Evolutionary conservation across 1,284 basidiomycete species (phyloP).

Genomic region (Ganoderma meredithae): DNA sequence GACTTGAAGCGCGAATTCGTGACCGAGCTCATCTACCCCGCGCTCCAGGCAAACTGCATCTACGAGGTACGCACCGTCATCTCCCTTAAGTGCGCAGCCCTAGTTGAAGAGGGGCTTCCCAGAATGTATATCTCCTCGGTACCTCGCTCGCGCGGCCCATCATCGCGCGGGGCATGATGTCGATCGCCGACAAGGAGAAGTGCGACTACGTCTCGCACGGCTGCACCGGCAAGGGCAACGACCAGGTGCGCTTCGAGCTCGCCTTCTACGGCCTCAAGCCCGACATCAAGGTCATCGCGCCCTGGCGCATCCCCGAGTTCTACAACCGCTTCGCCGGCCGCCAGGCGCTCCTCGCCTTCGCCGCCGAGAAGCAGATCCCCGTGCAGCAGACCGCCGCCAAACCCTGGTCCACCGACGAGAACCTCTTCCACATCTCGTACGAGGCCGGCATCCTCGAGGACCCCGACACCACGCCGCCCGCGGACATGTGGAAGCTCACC

Average conservation of each 20-base stretch:
- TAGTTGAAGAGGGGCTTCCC: not conserved
- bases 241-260: slow-evolving; percentile 99
- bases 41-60: slow-evolving; percentile 98
- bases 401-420: slow-evolving; percentile 99
- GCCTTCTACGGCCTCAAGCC: slow-evolving; percentile 99
- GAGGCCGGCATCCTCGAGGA: slow-evolving; percentile 99
- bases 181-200: slow-evolving; percentile 87
- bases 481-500: slow-evolving; percentile 99
- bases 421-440: slow-evolving; percentile 99
- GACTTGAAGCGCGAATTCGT: slow-evolving; percentile 97
- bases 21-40: slow-evolving; percentile 96
- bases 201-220: slow-evolving; percentile 99
- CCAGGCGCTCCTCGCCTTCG: slow-evolving; percentile 91
- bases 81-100: not conserved
- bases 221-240: slow-evolving; percentile 99
- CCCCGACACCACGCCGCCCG: slow-evolving; percentile 92
- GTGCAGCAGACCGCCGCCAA: slow-evolving; percentile 96
- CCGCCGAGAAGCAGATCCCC: slow-evolving; percentile 89
- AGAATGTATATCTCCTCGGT: slow-evolving; percentile 90
- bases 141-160: slow-evolving; percentile 50
- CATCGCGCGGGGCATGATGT: slow-evolving; percentile 99
- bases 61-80: slow-evolving; percentile 76
- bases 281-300: slow-evolving; percentile 98
- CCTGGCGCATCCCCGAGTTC: slow-evolving; percentile 97
- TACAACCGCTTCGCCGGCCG: slow-evolving; percentile 98